phyloP scores from a whole-genome alignment of 1,284 basidiomycete species.

The Leccinum pallidistipes region DNA sequence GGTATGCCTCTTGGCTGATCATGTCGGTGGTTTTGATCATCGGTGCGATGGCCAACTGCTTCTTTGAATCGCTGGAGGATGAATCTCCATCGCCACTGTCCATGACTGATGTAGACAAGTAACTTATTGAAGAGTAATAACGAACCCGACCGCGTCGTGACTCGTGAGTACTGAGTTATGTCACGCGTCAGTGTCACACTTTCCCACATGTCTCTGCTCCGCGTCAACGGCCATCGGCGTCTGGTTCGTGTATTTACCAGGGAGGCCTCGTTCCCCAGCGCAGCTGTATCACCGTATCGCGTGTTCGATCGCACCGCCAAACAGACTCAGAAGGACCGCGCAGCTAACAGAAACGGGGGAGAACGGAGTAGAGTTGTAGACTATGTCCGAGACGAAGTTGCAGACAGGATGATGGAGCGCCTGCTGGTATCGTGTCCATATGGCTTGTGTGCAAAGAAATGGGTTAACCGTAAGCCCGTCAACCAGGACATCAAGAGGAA shows the following conservation, averaged over 20 bases:
- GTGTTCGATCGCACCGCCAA: conserved; percentile 93
- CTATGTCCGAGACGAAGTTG: conserved; percentile 90
- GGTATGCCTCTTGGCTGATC: conserved; percentile 24
- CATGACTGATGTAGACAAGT: conserved; percentile 15
- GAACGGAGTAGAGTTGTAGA: conserved; percentile 78
- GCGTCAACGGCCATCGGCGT: conserved; percentile 2
- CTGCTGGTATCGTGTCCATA: conserved; percentile 56
- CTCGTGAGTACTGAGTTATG: conserved; percentile 10
- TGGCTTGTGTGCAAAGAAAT: not conserved
- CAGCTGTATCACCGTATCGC: conserved; percentile 45
- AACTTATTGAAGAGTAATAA: not conserved
- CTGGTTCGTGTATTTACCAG: conserved; percentile 40
- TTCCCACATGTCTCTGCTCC: conserved; percentile 24
- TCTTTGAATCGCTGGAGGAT: conserved; percentile 5
- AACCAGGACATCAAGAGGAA: conserved; percentile 87
- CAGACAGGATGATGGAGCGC: conserved; percentile 88
- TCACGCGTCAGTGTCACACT: conserved; percentile 20
- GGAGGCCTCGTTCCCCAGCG: conserved; percentile 29
- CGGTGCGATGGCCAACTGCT: conserved; percentile 20
- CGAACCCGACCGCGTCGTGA: not conserved
- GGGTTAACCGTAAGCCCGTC: conserved; percentile 5
- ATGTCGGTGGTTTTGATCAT: conserved; percentile 29
- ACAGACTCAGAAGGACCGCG: conserved; percentile 76
- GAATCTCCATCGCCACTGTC: conserved; percentile 10
- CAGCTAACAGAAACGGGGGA: conserved; percentile 59